These are phyloP conservation scores for Perkinsus olseni DNA, from an alignment of 169 alveolate genomes.

Conservation along the genomic window DNA sequence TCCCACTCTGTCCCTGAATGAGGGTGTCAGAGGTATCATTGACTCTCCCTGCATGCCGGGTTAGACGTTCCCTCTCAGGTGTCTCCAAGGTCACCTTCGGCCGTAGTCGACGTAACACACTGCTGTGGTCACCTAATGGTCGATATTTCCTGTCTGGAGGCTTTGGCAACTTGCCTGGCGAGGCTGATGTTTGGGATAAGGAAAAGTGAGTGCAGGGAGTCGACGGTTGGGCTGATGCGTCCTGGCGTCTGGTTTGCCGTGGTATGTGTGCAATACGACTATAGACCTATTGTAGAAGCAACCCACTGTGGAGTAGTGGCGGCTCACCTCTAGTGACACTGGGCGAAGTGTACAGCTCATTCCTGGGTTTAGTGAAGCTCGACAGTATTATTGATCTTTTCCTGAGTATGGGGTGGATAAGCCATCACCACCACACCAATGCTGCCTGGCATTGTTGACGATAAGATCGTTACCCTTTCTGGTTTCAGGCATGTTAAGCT, in stretches of 20 bases:
- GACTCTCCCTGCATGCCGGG: too few species aligned
- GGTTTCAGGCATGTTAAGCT: not conserved
- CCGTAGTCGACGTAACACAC: slow-evolving; percentile 28
- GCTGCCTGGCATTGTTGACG: not conserved
- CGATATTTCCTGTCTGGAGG: slow-evolving; percentile 35
- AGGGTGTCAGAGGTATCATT: slow-evolving; percentile 20
- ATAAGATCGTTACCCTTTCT: not conserved
- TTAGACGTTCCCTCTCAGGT: not conserved
- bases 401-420: too few species aligned
- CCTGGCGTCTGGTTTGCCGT: too few species aligned
- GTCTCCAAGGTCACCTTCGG: slow-evolving; percentile 31
- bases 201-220: not conserved
- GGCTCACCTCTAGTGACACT: too few species aligned
- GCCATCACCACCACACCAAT: too few species aligned
- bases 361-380: too few species aligned
- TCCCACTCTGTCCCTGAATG: slow-evolving; percentile 26
- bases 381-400: too few species aligned
- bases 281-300: too few species aligned
- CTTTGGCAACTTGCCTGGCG: slow-evolving; percentile 35
- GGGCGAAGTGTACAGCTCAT: too few species aligned
- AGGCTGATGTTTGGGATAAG: slow-evolving; percentile 31
- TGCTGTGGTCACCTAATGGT: slow-evolving; percentile 33
- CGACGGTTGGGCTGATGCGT: too few species aligned
- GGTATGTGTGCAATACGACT: too few species aligned
- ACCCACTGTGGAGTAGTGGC: too few species aligned